A percentile compares a stretch with the other conserved stretches of the same genome.
Evolutionary conservation across 1,139 yeast genomes (phyloP).

Genomic region (Magnusiomyces magnusii): DNA sequence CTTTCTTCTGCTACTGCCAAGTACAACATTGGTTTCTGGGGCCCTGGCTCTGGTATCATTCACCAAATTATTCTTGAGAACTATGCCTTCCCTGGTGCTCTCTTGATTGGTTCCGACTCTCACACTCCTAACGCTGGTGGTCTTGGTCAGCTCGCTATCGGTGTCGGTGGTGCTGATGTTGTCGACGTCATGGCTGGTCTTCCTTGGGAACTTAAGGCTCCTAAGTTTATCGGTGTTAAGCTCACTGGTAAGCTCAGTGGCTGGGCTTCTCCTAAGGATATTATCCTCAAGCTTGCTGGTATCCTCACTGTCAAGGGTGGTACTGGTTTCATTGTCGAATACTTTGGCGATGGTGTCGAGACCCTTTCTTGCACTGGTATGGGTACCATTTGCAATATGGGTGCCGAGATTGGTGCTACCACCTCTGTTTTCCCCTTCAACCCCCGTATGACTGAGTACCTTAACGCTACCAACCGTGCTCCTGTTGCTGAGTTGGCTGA

Average conservation of each 20-base stretch:
- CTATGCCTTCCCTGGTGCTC: constrained; percentile 87
- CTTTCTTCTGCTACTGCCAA: constrained; percentile 83
- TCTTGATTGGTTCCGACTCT: constrained; percentile 96
- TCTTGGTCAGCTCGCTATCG: constrained; percentile 92
- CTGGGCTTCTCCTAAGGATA: constrained; percentile 96
- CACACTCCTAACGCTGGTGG: constrained; percentile 99
- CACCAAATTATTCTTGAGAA: constrained; percentile 96
- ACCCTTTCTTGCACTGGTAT: constrained; percentile 91
- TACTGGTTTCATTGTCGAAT: constrained; percentile 91
- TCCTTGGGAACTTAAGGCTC: constrained; percentile 99
- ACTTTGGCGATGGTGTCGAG: constrained; percentile 89
- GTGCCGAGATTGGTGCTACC: constrained; percentile 98
- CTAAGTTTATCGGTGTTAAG: constrained; percentile 84
- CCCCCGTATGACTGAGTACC: constrained; percentile 74
- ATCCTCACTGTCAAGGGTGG: constrained; percentile 92
- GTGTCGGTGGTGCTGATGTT: constrained; percentile 99
- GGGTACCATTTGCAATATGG: constrained; percentile 97
- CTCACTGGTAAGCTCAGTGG: constrained; percentile 80
- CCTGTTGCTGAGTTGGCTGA: constrained; percentile 77
- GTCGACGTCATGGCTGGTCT: constrained; percentile 94
- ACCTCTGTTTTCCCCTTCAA: constrained; percentile 96
- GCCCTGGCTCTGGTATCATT: constrained; percentile 97
- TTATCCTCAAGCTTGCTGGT: constrained; percentile 87
- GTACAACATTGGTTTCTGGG: constrained; percentile 98
- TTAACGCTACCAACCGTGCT: constrained; percentile 79